Base-by-base conservation (phyloP, 2,329 filamentous ascomycete species). In the Sporothrix mexicana region DNA sequence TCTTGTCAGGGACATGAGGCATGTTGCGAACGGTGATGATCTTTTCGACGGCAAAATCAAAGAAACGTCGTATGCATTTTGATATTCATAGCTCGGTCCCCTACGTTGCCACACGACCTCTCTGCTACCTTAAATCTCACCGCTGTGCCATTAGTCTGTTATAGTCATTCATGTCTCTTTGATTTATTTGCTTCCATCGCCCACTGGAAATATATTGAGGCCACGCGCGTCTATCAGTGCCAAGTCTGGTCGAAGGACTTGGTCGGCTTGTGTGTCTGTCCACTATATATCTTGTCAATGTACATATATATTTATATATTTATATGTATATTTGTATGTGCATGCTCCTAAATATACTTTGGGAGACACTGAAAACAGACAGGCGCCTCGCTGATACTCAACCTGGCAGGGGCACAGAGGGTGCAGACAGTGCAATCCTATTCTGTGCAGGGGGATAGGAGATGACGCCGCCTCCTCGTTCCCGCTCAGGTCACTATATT, bases 391-490 rank as follows among this genome's bases (percentile, higher is more conserved):
- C 53, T 55, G 25, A 55, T 20, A 12, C 53, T 55, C 53, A 25
- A 55, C 53, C 20, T 55, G 25, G 25, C 53, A 55, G 25, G 9
- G 53, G 20, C 53, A 55, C 53, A 55, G 7, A 55, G 17, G 5
- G 17, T 1, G 9, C 20, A 55, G 12, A 55, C 13, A 20, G 53
- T 13, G 25, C 53, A 20, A 25, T 20, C n/a, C 20, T 9, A 20
- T 25, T 55, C 20, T 25, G 23, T 55, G 53, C 3, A 12, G 53
- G 25, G 53, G 20, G 57, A 25, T 41, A 61, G 57, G 57, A 13
- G 25, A 41, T 61, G 57, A 41, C 57, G 57, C 57, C 57, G 57
- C 30, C 25, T 41, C 25, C 10, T n/a, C 30, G 57, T 61, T 61
- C 25, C 57, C 25, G 13, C 30, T 36, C 25, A 6, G 30, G 5